These are phyloP conservation scores for Phoma sp. DNA, from an alignment of 2,329 filamentous ascomycete species.

Conservation along the genomic window DNA sequence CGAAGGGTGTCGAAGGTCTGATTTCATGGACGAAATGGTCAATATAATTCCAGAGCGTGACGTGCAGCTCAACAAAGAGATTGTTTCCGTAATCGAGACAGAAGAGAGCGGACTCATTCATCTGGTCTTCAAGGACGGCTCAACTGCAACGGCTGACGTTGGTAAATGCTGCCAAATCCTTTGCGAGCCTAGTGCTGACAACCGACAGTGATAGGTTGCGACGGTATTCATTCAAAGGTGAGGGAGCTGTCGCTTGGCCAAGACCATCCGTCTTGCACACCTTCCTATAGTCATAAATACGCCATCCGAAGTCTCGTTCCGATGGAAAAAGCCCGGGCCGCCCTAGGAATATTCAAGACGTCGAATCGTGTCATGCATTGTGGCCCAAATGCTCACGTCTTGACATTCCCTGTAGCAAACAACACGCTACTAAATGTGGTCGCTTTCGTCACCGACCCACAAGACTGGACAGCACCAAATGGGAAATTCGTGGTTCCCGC, in stretches of 20 bases:
- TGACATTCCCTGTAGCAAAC: slow-evolving; percentile 24
- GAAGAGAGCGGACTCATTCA: slow-evolving; percentile 20
- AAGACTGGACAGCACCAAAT: slow-evolving; percentile 14
- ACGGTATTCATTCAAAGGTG: slow-evolving; percentile 51
- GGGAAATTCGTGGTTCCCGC: slow-evolving; percentile 11
- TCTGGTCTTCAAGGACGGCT: slow-evolving; percentile 40
- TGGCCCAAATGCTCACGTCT: slow-evolving; percentile 20
- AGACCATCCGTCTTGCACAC: slow-evolving; percentile 8
- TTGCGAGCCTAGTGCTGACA: neutral
- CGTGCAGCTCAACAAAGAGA: slow-evolving; percentile 16
- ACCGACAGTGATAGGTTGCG: slow-evolving; percentile 51
- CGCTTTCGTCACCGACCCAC: slow-evolving; percentile 20
- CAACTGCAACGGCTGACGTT: slow-evolving; percentile 32
- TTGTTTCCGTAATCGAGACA: slow-evolving; percentile 2
- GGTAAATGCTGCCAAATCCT: neutral
- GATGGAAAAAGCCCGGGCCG: slow-evolving; percentile 44
- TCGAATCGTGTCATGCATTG: slow-evolving; percentile 25
- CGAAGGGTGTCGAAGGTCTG: slow-evolving; percentile 18
- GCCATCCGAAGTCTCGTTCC: slow-evolving; percentile 28
- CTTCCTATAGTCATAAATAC: slow-evolving; percentile 25
- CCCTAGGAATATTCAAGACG: slow-evolving; percentile 36
- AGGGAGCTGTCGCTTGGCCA: slow-evolving; percentile 13
- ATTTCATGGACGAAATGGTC: slow-evolving; percentile 20
- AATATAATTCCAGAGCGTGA: slow-evolving; percentile 8
- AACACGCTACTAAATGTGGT: slow-evolving; percentile 20